Base-by-base conservation (phyloP, 371 early-diverging fungal genomes). In the Mortierella sp. region DNA sequence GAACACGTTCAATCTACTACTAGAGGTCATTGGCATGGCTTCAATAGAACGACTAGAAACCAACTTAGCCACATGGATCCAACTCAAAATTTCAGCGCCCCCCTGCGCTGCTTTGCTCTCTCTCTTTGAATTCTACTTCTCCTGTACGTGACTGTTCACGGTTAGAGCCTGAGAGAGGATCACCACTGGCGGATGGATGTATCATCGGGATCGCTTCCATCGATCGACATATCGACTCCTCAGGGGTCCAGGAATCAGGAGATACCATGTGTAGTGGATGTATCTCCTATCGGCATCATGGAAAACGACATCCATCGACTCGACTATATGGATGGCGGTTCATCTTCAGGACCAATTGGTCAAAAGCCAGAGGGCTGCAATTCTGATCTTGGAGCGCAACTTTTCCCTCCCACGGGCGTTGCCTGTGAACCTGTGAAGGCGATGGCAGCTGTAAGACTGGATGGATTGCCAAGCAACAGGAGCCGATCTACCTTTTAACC, bases 1-100 rank as follows among this genome's bases (percentile, higher is more conserved):
- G 88, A 16, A 94, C 93, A 7, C 85, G 95, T 41, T 85, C 88
- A 55, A 80, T 90, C 21, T 94, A 81, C 61, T 95, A 95, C 71
- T 95, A n/a, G n/a, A n/a, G n/a, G n/a, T n/a, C n/a, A n/a, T n/a
- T n/a, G n/a, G n/a, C n/a, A n/a, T n/a, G n/a, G n/a, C n/a, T n/a
- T n/a, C n/a, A n/a, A n/a, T n/a, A n/a, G n/a, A 6, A 37, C 37
- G 6, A 8, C 13, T 6, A 4, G 44, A 17, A 44, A 44, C 44
- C 17, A 43, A 58, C 58, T 45, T 57, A 58, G 65, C 28, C 13
- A 28, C 16, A 0, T 17, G 9, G 17, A 54, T 54, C 34, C 47
- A 22, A 37, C 13, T 17, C 21, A 24, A 10, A 22, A 27, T 41
- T 31, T 27, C 19, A 13, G 22, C 14, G 45, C 29, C 17, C 10